Evolutionary conservation across 257 asterid species (phyloP).

Genomic region (Rauvolfia tetraphylla): DNA sequence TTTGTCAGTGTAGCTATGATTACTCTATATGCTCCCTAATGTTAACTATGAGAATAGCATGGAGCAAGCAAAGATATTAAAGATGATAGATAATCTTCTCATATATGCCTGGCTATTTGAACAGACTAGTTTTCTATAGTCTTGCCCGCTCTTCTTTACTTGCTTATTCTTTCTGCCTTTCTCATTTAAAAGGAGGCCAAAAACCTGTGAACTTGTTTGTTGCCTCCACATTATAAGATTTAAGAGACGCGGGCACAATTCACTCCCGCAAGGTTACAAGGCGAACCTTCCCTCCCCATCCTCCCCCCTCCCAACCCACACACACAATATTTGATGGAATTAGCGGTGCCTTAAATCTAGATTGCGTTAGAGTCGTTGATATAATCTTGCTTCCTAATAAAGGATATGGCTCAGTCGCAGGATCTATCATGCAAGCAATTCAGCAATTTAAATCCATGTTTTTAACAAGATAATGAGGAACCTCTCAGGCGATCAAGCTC

Average conservation of each 20-base stretch:
- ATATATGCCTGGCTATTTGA: background rate
- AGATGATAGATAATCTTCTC: background rate
- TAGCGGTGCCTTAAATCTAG: background rate
- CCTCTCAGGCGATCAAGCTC: background rate
- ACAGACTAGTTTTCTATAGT: background rate
- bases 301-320: too few relatives aligned
- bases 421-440: background rate
- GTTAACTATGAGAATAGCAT: background rate
- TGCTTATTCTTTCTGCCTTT: background rate
- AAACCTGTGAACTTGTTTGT: background rate
- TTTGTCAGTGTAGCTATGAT: background rate
- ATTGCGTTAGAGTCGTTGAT: background rate
- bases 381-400: background rate
- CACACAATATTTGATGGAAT: too few relatives aligned
- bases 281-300: too few relatives aligned
- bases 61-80: background rate
- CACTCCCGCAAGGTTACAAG: too few relatives aligned
- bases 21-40: background rate
- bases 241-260: too few relatives aligned
- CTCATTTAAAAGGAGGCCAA: background rate
- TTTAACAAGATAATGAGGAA: background rate
- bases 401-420: background rate
- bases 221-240: too few relatives aligned
- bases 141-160: background rate
- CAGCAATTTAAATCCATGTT: background rate